A percentile compares a stretch with the other conserved stretches of the same genome.
Evolutionary conservation across 345 rosid genomes (phyloP).

Genomic region (Aquilaria malaccensis): DNA sequence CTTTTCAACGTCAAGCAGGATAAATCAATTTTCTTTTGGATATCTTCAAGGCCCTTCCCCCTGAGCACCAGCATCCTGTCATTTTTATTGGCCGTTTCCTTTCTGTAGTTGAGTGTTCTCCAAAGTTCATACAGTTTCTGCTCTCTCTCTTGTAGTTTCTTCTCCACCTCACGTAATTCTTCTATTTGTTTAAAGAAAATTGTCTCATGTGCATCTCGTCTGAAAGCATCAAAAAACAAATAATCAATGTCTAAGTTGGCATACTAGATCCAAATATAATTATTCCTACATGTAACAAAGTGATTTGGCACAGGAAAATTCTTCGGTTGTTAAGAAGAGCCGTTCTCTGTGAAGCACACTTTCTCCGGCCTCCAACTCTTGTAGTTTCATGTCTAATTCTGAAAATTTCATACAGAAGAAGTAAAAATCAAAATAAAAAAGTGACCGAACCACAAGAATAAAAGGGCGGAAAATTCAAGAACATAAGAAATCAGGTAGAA

Average conservation of each 20-base stretch:
- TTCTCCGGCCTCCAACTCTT: slow-evolving; percentile 67
- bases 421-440: too few species aligned
- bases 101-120: slow-evolving; percentile 42
- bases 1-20: too few species aligned
- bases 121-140: slow-evolving; percentile 42
- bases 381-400: slow-evolving; percentile 61
- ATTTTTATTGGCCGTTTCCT: slow-evolving; percentile 44
- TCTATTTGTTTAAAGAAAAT: slow-evolving; percentile 62
- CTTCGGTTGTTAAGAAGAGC: slow-evolving; percentile 64
- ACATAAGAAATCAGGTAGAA: too few species aligned
- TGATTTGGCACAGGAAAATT: slow-evolving; percentile 11
- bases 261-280: slow-evolving; percentile 6
- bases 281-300: slow-evolving; percentile 3
- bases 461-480: too few species aligned
- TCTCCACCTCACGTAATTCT: slow-evolving; percentile 76
- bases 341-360: slow-evolving; percentile 50
- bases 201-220: slow-evolving; percentile 57
- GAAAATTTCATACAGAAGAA: slow-evolving; percentile 25
- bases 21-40: slow-evolving; percentile 10
- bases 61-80: slow-evolving; percentile 40
- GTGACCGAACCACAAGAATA: too few species aligned
- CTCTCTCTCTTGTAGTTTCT: slow-evolving; percentile 40
- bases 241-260: not conserved
- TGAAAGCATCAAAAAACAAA: slow-evolving; percentile 3
- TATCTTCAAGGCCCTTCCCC: slow-evolving; percentile 47